Percentiles rank a stretch among this genome's conserved stretches.
These are phyloP conservation scores for Fusarium sp. DNA, from an alignment of 2,329 filamentous ascomycete genomes.

Conservation along the genomic window DNA sequence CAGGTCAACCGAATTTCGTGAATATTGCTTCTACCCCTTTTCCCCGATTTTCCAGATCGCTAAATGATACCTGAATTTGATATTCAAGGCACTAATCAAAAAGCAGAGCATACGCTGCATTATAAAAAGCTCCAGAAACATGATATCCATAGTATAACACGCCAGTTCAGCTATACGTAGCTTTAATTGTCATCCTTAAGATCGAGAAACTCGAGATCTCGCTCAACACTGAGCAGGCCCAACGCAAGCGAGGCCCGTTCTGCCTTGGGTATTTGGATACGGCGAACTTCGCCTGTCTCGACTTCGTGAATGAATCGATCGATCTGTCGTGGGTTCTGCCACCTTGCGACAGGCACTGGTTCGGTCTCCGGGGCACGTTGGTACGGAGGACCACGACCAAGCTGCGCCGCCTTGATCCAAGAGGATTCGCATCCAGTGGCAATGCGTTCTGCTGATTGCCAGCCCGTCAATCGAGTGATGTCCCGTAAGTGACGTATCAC, in stretches of 20 bases:
- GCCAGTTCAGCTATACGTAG: neutral
- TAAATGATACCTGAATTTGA: neutral
- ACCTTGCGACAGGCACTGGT: slow-evolving; percentile 53
- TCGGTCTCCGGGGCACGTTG: slow-evolving; percentile 55
- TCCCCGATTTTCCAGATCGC: neutral
- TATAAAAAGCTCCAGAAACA: neutral
- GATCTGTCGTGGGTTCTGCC: slow-evolving; percentile 62
- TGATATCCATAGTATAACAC: neutral
- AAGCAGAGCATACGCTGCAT: neutral
- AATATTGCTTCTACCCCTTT: neutral
- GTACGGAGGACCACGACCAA: slow-evolving; percentile 83
- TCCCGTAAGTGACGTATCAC: slow-evolving; percentile 78
- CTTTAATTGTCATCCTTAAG: slow-evolving; percentile 55
- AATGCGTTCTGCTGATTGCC: slow-evolving; percentile 85
- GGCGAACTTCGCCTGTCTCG: slow-evolving; percentile 52
- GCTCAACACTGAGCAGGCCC: slow-evolving; percentile 81
- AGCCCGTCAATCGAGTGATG: slow-evolving; percentile 84
- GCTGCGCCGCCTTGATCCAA: slow-evolving; percentile 80
- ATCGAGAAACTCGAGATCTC: slow-evolving; percentile 74
- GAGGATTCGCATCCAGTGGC: slow-evolving; percentile 84
- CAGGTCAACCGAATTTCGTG: neutral
- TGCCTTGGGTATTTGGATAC: slow-evolving; percentile 68
- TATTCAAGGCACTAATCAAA: neutral
- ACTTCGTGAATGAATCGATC: slow-evolving; percentile 63
- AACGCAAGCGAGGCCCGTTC: slow-evolving; percentile 79